Conservation (phyloP, 164 flowering plant species). For the Vitis cinerea region DNA sequence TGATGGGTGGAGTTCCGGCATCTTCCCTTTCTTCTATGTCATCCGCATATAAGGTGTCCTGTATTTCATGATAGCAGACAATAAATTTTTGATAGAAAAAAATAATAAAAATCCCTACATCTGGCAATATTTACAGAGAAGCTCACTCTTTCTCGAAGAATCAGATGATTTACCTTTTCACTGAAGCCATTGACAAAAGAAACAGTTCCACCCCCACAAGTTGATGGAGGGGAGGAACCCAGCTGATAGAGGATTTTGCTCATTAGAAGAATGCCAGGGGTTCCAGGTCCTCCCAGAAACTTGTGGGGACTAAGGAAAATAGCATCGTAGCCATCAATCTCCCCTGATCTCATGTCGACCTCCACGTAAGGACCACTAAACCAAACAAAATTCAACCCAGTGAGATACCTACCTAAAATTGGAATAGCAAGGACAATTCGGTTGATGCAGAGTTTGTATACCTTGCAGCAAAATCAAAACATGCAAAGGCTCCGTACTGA, state of each 20-base stretch:
- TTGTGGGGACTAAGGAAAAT: conserved; percentile 77
- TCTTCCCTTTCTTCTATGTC: conserved; percentile 83
- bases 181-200: conserved; percentile 56
- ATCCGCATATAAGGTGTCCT: conserved; percentile 74
- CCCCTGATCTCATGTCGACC: conserved; percentile 70
- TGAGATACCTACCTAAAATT: neutral
- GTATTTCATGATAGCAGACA: conserved; percentile 3
- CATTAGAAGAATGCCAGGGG: conserved; percentile 66
- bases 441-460: neutral
- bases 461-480: conserved; percentile 85
- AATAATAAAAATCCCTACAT: no score
- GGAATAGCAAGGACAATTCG: no score
- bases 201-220: conserved; percentile 87
- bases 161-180: conserved; percentile 38
- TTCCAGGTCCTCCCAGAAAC: conserved; percentile 82
- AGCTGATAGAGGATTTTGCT: conserved; percentile 52
- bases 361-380: conserved; percentile 35
- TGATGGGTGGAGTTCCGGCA: conserved; percentile 76
- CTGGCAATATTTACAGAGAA: no score
- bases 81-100: no score
- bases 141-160: no score
- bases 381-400: no score
- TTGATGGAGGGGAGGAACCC: conserved; percentile 56
- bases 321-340: conserved; percentile 78
- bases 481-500: conserved; percentile 63